Evolutionary conservation across 495 filamentous ascomycete genomes (phyloP).

Genomic region (Aspergillus indologenus): DNA sequence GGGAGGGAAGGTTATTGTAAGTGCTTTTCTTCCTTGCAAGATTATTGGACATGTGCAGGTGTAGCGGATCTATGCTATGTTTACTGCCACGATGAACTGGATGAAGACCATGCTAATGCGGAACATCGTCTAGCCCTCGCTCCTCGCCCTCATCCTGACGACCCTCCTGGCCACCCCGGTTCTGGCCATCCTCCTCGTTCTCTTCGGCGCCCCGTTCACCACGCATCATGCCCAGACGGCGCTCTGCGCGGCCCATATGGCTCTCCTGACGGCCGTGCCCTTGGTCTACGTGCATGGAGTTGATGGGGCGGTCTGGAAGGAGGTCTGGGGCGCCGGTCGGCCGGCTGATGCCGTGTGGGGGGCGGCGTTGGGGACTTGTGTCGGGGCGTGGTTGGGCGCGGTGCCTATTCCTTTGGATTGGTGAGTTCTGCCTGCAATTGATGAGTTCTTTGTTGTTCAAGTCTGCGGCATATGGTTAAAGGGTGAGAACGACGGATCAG

Average conservation of each 20-base stretch:
- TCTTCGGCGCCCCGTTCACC: conserved; percentile 88
- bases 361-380: conserved; percentile 42
- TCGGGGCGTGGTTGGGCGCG: conserved; percentile 63
- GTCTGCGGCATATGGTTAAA: neutral
- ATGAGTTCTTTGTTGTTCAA: conserved; percentile 6
- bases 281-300: conserved; percentile 85
- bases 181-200: conserved; percentile 64
- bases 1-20: neutral
- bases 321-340: conserved; percentile 53
- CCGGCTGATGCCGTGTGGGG: conserved; percentile 43
- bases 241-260: conserved; percentile 76
- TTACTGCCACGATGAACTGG: too few species aligned
- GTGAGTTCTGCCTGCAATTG: conserved; percentile 44
- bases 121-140: conserved; percentile 49
- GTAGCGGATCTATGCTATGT: too few species aligned
- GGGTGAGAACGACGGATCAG: too few species aligned
- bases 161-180: conserved; percentile 62
- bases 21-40: too few species aligned
- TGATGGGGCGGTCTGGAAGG: conserved; percentile 67
- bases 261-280: conserved; percentile 68
- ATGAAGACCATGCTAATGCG: neutral
- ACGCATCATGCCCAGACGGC: conserved; percentile 77
- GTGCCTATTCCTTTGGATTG: conserved; percentile 95
- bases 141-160: conserved; percentile 59
- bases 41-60: too few species aligned